Conservation (phyloP, 352 stramenopile genomes). For the Pythium phragmitis region DNA sequence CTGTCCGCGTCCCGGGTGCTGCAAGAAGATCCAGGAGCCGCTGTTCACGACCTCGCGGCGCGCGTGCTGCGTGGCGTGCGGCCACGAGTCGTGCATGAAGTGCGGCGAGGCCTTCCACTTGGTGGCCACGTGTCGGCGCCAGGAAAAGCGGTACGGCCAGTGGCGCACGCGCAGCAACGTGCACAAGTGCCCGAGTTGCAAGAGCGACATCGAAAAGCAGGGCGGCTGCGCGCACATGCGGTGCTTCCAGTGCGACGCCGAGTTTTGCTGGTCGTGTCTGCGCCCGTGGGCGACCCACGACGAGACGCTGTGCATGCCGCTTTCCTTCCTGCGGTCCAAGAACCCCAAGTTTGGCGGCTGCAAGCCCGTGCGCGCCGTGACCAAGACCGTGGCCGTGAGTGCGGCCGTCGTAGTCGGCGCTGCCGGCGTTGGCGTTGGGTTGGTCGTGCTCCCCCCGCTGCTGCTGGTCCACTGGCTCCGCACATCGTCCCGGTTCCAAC, state of each 20-base stretch:
- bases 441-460: conserved; percentile 68
- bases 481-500: conserved; percentile 40
- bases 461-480: conserved; percentile 61
- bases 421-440: conserved; percentile 55
- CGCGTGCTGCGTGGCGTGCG: conserved; percentile 46
- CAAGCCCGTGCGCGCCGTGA: conserved; percentile 62
- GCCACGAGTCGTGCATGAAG: conserved; percentile 64
- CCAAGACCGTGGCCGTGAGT: conserved; percentile 62
- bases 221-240: conserved; percentile 86
- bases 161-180: conserved; percentile 78
- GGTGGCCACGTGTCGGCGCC: conserved; percentile 48
- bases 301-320: conserved; percentile 68
- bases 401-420: conserved; percentile 51
- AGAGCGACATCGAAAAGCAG: conserved; percentile 77
- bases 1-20: conserved; percentile 65
- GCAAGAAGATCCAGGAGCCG: conserved; percentile 55
- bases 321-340: conserved; percentile 69
- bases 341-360: conserved; percentile 63
- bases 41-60: conserved; percentile 42
- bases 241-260: conserved; percentile 81
- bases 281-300: conserved; percentile 67
- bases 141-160: conserved; percentile 60
- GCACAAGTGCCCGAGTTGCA: conserved; percentile 65
- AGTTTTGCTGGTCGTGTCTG: conserved; percentile 85
- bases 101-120: conserved; percentile 63